Percentiles rank a stretch among this genome's conserved stretches.
Conservation (phyloP, 2,329 filamentous ascomycete genomes). For the Uncinocarpus reesii region DNA sequence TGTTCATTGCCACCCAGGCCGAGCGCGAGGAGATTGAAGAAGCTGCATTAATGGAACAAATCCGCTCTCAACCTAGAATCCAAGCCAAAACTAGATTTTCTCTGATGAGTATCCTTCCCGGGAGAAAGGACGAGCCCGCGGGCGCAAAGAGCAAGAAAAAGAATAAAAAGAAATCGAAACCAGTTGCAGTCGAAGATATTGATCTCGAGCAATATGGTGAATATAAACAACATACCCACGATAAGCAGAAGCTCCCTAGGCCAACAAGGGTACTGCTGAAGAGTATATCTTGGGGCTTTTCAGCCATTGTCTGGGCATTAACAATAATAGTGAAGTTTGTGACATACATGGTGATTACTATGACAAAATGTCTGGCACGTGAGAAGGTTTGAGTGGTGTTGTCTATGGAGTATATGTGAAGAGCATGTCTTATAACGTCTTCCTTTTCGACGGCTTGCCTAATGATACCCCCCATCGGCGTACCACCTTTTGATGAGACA, state of each 20-base stretch:
- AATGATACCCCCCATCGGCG: conserved; percentile 11
- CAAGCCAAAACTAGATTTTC: conserved; percentile 3
- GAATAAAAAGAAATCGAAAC: conserved; percentile 22
- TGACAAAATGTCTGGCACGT: conserved; percentile 33
- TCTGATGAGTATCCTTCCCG: conserved; percentile 8
- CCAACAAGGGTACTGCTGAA: conserved; percentile 28
- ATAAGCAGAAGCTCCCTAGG: conserved; percentile 34
- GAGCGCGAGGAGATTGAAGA: conserved; percentile 35
- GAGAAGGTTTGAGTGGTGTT: conserved; percentile 32
- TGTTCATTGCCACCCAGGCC: conserved; percentile 31
- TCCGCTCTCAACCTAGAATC: conserved; percentile 19
- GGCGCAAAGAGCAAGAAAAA: conserved; percentile 14
- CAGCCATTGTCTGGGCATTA: conserved; percentile 30
- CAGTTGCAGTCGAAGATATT: conserved; percentile 35
- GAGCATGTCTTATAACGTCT: neutral
- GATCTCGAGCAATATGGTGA: conserved; percentile 38
- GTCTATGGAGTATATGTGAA: neutral
- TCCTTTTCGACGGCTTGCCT: neutral
- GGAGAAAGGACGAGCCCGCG: neutral
- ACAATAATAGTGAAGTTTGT: conserved; percentile 32
- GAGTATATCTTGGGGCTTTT: conserved; percentile 31
- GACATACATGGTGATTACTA: conserved; percentile 33
- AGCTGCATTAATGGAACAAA: conserved; percentile 28
- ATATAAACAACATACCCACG: conserved; percentile 28
- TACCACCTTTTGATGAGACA: too few relatives aligned